phyloP scores from a whole-genome alignment of 352 stramenopile species.

The Phytophthora pseudosyringae region DNA sequence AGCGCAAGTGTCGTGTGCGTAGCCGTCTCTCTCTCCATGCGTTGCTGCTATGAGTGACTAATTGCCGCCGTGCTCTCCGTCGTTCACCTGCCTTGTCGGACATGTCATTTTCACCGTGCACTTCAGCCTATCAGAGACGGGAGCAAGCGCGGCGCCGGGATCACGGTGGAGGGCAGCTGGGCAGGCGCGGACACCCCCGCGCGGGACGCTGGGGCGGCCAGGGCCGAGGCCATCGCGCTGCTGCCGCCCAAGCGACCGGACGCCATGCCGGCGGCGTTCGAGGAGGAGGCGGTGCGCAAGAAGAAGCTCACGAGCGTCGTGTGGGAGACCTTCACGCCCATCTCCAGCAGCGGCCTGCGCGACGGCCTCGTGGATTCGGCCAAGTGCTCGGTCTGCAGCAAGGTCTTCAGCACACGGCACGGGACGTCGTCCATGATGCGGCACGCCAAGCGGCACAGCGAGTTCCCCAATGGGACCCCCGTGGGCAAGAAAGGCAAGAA shows the following conservation, averaged over 20 bases:
- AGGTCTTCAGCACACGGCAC: constrained; percentile 82
- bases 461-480: constrained; percentile 62
- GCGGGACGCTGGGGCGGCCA: constrained; percentile 33
- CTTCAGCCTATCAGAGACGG: constrained; percentile 26
- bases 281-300: constrained; percentile 70
- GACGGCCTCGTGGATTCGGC: constrained; percentile 77
- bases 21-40: constrained; percentile 12
- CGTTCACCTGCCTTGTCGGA: constrained; percentile 11
- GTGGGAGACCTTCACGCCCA: constrained; percentile 83
- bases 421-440: constrained; percentile 87
- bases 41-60: constrained; percentile 6
- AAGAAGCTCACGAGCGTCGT: constrained; percentile 87
- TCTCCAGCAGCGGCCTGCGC: constrained; percentile 65
- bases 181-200: constrained; percentile 15
- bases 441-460: constrained; percentile 77
- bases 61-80: constrained; percentile 15
- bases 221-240: constrained; percentile 49
- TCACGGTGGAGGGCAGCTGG: constrained; percentile 37
- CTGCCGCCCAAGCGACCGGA: constrained; percentile 56
- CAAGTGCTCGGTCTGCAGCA: constrained; percentile 78
- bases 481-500: constrained; percentile 66
- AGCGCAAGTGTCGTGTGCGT: constrained; percentile 35
- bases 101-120: constrained; percentile 16
- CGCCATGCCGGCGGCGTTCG: constrained; percentile 53
- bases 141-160: constrained; percentile 27